Percentiles rank a stretch among this genome's conserved stretches.
Evolutionary conservation across 106 monocot species (phyloP).

Genomic region (Narthecium ossifragum): DNA sequence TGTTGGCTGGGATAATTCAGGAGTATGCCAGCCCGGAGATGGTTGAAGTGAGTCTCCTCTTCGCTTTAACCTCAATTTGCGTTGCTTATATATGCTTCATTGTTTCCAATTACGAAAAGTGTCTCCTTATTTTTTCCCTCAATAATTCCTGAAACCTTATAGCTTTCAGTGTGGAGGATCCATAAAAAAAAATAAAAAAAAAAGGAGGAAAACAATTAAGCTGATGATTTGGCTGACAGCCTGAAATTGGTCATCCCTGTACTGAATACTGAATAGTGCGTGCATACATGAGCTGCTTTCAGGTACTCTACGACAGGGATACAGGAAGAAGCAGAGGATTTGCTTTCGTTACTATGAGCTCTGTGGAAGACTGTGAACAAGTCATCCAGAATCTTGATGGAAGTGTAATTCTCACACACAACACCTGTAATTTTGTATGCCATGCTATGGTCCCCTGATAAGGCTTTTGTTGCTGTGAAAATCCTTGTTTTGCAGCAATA

Average conservation of each 20-base stretch:
- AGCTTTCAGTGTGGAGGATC: no score
- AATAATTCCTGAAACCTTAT: no score
- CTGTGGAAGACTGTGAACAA: constrained; percentile 63
- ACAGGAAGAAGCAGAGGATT: constrained; percentile 93
- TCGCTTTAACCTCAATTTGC: no score
- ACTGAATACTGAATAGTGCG: no score
- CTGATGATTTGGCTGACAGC: no score
- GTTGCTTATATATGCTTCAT: no score
- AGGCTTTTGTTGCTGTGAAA: background rate
- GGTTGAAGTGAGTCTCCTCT: constrained; percentile 87
- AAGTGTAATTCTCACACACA: no score
- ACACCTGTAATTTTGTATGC: no score
- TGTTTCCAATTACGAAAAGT: background rate
- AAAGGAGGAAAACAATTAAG: background rate
- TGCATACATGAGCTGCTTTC: no score
- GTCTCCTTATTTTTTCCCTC: background rate
- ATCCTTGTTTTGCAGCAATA: constrained; percentile 44
- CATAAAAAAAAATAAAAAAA: background rate
- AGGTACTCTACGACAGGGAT: constrained; percentile 83
- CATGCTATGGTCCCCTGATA: no score
- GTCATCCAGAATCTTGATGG: constrained; percentile 88
- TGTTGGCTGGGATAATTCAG: constrained; percentile 84
- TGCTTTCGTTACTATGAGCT: constrained; percentile 85
- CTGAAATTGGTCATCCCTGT: no score
- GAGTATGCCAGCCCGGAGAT: constrained; percentile 81